These are phyloP conservation scores for Cladosporium sp. DNA, from an alignment of 2,329 filamentous ascomycete species.

Conservation along the genomic window DNA sequence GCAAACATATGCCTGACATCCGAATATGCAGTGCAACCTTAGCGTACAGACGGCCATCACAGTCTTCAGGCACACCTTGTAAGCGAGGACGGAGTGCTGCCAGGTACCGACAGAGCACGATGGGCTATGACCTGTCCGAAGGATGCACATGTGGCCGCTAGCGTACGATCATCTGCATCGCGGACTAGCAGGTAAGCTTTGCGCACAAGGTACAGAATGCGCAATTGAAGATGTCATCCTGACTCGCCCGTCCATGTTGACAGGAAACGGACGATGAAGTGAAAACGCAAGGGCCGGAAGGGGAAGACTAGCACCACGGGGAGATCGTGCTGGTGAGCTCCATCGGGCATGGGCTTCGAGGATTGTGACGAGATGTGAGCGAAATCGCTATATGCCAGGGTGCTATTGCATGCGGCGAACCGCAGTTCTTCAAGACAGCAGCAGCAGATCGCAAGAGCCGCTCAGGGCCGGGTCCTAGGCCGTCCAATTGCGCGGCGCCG, in stretches of 20 bases:
- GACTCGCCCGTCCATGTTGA: background rate
- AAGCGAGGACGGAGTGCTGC: too few relatives aligned
- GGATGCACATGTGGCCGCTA: background rate
- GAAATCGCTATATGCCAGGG: background rate
- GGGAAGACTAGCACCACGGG: background rate
- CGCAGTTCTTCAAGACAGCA: constrained; percentile 11
- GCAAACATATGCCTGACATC: too few relatives aligned
- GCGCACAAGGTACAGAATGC: background rate
- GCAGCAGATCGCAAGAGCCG: background rate
- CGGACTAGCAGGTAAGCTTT: background rate
- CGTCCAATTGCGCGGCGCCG: background rate
- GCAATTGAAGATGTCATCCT: constrained; percentile 7
- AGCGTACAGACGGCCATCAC: too few relatives aligned
- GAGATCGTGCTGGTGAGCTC: background rate
- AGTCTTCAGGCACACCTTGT: too few relatives aligned
- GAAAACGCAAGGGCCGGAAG: background rate
- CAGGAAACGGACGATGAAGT: background rate
- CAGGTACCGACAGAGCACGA: too few relatives aligned
- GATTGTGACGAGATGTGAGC: background rate
- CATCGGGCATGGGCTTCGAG: background rate
- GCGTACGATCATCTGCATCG: background rate
- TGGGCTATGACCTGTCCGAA: background rate
- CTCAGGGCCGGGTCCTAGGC: background rate
- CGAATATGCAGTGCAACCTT: too few relatives aligned
- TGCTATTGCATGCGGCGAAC: constrained; percentile 7